phyloP scores from a whole-genome alignment of 73 alveolate species.

The Effrenium voratum region DNA sequence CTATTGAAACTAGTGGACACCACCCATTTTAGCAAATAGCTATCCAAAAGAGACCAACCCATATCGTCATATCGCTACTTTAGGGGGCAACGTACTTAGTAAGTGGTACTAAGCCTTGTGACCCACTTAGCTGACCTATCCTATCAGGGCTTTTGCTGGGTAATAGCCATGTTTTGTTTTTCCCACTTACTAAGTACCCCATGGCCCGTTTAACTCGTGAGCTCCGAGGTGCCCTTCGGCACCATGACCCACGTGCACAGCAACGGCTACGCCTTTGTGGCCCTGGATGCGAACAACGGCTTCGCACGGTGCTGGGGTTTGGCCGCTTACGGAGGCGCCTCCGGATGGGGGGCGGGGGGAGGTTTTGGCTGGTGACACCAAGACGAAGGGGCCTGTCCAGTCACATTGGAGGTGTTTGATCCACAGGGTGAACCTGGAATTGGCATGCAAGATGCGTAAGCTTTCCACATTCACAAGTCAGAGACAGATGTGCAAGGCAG shows the following conservation, averaged over 20 bases:
- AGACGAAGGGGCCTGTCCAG: too few relatives aligned
- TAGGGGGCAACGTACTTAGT: not conserved
- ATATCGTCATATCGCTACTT: not conserved
- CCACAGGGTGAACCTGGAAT: too few relatives aligned
- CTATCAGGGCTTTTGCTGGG: not conserved
- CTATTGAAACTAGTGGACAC: too few relatives aligned
- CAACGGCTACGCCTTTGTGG: constrained; percentile 65
- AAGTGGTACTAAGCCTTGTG: not conserved
- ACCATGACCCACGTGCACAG: constrained; percentile 20
- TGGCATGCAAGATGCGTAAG: too few relatives aligned
- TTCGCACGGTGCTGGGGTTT: constrained; percentile 59
- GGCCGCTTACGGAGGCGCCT: constrained; percentile 38
- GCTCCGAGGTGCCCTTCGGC: constrained; percentile 26
- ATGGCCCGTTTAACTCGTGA: not conserved
- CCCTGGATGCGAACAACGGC: constrained; percentile 10
- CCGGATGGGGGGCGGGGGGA: too few relatives aligned
- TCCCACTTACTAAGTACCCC: not conserved
- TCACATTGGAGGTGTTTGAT: too few relatives aligned
- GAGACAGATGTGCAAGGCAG: too few relatives aligned
- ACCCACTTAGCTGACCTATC: not conserved
- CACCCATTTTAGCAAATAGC: too few relatives aligned
- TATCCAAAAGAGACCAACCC: too few relatives aligned
- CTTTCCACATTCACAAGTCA: too few relatives aligned
- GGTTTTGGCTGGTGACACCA: too few relatives aligned
- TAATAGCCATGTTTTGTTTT: not conserved